Evolutionary conservation across 495 filamentous ascomycete genomes (phyloP), one percentile per base, ranked within the genome.

Genomic region (Hypoxylon subgilvum): DNA sequence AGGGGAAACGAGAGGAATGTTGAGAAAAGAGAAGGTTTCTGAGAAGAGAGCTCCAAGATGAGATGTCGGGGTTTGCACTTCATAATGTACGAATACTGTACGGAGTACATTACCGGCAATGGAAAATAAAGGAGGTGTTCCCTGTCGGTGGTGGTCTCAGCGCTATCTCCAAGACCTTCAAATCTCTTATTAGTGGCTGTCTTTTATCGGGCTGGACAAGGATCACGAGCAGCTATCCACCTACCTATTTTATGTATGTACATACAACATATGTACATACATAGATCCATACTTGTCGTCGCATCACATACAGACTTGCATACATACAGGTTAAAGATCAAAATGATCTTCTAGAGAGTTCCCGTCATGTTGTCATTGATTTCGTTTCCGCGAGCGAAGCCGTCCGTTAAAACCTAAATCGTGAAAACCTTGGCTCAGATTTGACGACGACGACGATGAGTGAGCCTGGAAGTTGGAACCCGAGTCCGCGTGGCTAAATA

Each of bases 1-100:
- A 58, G 49, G 61, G 61, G 53, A 21, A 64, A 64, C 61, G 54
- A 64, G 49, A 58, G 61, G 61, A 64, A 64, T 64, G 61, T 64
- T 50, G 48, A 52, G 40, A 51, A 30, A 52, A 38, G 31, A 48
- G 17, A 40, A 30, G 48, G 52, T 45, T 35, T 50, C 57, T 41
- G 52, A 34, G 31, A n/a, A n/a, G 23, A 57, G 31, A 48, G 44
- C 21, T 43, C 44, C 36, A 58, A 47, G 52, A 56, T 51, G 32
- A 25, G 49, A 43, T 16, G 50, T 18, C 54, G 49, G 42, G 52
- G 57, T 32, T 39, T 31, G 17, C 27, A 17, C 22, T 63, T 42
- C 59, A 52, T 56, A 27, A 4, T 27, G 3, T 8, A 27, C 44
- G 50, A 45, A 40, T 64, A 64, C 61, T 58, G 49, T 64, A 58